These are phyloP conservation scores for Phanerochaete sordida DNA, from an alignment of 768 basidiomycete species.

Conservation along the genomic window DNA sequence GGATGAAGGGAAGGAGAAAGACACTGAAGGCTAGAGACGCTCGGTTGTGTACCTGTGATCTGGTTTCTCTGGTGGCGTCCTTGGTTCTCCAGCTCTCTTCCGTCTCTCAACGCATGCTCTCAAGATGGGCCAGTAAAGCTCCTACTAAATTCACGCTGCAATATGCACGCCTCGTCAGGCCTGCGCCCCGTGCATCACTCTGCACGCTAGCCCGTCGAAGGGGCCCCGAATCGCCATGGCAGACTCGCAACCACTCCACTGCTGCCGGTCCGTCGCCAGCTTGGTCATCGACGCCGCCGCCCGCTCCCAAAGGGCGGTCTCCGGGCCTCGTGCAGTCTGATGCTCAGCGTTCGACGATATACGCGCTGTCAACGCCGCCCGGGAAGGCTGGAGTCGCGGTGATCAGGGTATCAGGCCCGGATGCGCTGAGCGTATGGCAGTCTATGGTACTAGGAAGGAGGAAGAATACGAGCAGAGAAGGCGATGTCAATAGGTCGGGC, in stretches of 20 bases:
- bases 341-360: conserved; percentile 73
- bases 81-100: background rate
- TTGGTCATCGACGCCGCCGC: background rate
- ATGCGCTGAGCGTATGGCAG: conserved; percentile 59
- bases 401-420: conserved; percentile 79
- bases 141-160: background rate
- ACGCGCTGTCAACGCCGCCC: conserved; percentile 82
- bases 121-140: background rate
- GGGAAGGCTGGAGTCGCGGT: conserved; percentile 85
- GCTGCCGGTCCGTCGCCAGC: background rate
- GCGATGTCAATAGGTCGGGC: background rate
- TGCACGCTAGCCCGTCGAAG: background rate
- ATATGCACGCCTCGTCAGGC: background rate
- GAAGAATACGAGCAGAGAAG: conserved; percentile 9
- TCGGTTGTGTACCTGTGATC: background rate
- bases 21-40: conserved; percentile 1
- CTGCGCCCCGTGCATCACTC: background rate
- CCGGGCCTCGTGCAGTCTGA: conserved; percentile 32
- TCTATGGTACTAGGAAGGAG: conserved; percentile 59
- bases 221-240: background rate
- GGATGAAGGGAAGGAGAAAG: conserved; percentile 2
- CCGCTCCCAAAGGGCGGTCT: background rate
- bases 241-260: background rate
- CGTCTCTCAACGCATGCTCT: background rate
- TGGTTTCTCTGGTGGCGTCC: background rate